Conservation (phyloP, 805 yeast genomes). For the Sugiyamaella mastotermitis region DNA sequence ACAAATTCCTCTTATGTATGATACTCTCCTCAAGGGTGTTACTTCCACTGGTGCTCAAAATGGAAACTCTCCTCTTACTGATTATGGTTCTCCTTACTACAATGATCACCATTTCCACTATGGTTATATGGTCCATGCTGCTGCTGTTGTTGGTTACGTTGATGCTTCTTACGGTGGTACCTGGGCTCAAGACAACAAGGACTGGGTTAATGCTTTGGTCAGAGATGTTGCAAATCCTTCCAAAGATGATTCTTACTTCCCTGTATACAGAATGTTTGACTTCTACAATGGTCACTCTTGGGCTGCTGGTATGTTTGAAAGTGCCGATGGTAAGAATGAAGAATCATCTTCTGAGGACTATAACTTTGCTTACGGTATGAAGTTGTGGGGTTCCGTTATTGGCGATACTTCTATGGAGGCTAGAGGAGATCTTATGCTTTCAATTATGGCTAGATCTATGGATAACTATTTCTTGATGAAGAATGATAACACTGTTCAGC, state of each 20-base stretch:
- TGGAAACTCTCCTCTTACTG: slow-evolving; percentile 42
- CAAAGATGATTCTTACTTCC: slow-evolving; percentile 49
- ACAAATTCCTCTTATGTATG: slow-evolving; percentile 68
- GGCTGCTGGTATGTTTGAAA: slow-evolving; percentile 64
- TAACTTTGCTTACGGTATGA: slow-evolving; percentile 65
- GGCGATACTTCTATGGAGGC: slow-evolving; percentile 51
- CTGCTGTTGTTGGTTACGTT: slow-evolving; percentile 64
- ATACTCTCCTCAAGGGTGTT: slow-evolving; percentile 49
- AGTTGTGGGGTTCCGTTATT: slow-evolving; percentile 60
- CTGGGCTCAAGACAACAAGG: slow-evolving; percentile 45
- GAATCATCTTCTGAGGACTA: slow-evolving; percentile 71
- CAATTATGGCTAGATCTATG: slow-evolving; percentile 50
- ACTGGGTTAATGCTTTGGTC: slow-evolving; percentile 55
- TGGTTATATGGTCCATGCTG: slow-evolving; percentile 80
- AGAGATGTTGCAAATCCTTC: slow-evolving; percentile 67
- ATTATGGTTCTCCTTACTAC: slow-evolving; percentile 71
- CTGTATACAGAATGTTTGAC: slow-evolving; percentile 63
- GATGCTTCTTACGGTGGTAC: slow-evolving; percentile 47
- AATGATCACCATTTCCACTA: slow-evolving; percentile 87
- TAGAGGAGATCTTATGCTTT: slow-evolving; percentile 56
- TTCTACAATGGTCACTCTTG: slow-evolving; percentile 74
- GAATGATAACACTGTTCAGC: slow-evolving; percentile 48
- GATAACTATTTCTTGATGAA: slow-evolving; percentile 47
- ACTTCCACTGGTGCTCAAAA: slow-evolving; percentile 29
- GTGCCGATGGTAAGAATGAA: slow-evolving; percentile 67